Evolutionary conservation across 352 stramenopile genomes (phyloP).

Genomic region (Vaucheria bursata): DNA sequence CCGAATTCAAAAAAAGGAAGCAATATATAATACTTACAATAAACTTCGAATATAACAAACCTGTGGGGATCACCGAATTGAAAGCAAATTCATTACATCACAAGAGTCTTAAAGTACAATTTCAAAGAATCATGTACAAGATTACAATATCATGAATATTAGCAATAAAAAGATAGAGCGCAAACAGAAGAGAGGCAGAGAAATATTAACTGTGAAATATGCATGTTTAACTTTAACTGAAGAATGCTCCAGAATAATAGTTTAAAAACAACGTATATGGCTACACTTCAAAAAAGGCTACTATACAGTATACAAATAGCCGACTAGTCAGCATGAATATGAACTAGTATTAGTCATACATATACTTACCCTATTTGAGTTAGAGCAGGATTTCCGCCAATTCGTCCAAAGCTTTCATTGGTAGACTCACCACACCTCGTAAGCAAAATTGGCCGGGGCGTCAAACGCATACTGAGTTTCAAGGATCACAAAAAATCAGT

Average conservation of each 20-base stretch:
- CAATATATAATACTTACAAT: neutral
- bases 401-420: slow-evolving; percentile 28
- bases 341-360: slow-evolving; percentile 11
- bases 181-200: neutral
- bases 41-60: neutral
- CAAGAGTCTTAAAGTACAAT: neutral
- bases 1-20: neutral
- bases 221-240: too few species aligned
- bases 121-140: neutral
- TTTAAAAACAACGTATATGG: too few species aligned
- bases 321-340: too few species aligned
- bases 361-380: slow-evolving; percentile 25
- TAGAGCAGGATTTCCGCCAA: slow-evolving; percentile 31
- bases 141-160: neutral
- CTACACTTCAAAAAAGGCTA: too few species aligned
- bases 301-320: too few species aligned
- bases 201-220: too few species aligned
- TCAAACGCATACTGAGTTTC: slow-evolving; percentile 39
- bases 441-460: slow-evolving; percentile 30
- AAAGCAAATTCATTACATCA: too few species aligned
- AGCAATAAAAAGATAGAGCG: neutral
- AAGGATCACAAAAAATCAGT: too few species aligned
- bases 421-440: slow-evolving; percentile 34
- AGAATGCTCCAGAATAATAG: too few species aligned
- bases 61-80: neutral